phyloP scores from a whole-genome alignment of 148 eudicot genomes.

The Chenopodium formosanum region DNA sequence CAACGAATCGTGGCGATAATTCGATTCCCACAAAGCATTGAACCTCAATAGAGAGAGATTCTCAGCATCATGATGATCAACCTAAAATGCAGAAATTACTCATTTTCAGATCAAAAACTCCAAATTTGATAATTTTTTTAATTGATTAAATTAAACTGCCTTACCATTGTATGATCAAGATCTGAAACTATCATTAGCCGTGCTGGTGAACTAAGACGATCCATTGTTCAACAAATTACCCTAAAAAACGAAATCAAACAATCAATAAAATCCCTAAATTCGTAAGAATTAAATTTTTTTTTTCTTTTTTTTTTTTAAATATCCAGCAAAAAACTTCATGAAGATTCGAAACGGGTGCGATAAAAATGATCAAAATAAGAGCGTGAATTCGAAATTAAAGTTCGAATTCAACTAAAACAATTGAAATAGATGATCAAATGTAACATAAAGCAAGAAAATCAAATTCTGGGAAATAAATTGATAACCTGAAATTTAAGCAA shows the following conservation, averaged over 20 bases:
- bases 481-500: constrained; percentile 11
- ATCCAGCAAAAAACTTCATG: too few species aligned
- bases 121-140: neutral
- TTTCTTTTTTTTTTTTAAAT: too few species aligned
- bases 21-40: constrained; percentile 69
- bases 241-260: constrained; percentile 17
- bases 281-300: neutral
- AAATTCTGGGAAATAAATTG: neutral
- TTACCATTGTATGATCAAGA: constrained; percentile 77
- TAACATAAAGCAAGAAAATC: neutral
- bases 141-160: neutral
- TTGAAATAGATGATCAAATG: neutral
- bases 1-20: constrained; percentile 67
- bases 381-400: neutral
- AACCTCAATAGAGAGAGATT: constrained; percentile 60
- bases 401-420: neutral
- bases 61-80: constrained; percentile 74
- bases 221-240: constrained; percentile 34
- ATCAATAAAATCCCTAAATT: neutral
- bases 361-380: neutral
- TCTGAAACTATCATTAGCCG: constrained; percentile 73
- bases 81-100: constrained; percentile 33
- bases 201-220: constrained; percentile 47
- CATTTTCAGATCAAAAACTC: neutral
- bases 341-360: too few species aligned